Base-by-base conservation (phyloP, 129 eudicot species). In the Arctium lappa region DNA sequence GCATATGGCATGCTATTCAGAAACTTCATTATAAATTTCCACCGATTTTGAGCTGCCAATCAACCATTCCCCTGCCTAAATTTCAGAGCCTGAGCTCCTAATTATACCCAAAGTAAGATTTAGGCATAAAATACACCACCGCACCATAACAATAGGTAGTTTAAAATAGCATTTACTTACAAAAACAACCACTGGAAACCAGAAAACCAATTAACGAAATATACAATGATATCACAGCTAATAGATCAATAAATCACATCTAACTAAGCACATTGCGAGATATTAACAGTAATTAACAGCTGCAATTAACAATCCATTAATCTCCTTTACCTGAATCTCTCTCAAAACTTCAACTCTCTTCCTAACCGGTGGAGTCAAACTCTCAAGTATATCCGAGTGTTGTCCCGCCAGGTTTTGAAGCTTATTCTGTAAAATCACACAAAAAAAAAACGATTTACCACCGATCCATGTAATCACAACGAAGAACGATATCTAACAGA, bases 341-440 rank as follows among this genome's bases (percentile, higher is more conserved):
- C 90, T 83, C 27, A 94, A 68, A 72, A 75, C 89, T 82, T 94
- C 97, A 32, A 94, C 97, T 29, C 98, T 90, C 85, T 94, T 88
- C 84, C 98, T 63, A 18, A 94, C 97, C 1, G 73, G 48, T 2
- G 97, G 97, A 29, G 97, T 79, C 85, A 94, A 76, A 8, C 79
- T 80, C 84, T 90, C 97, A 2, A 94, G 84, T 8, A 94, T 83
- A 88, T 92, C 92, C 1, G 88, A 74, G 56, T 89, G 92, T 63
- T 92, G 50, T 6, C 95, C 97, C 69, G 97, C 92, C 81, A 94
- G 69, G 75, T 89, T 80, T 82, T 90, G 98, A 66, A 93, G 91
- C 86, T 93, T 91, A 74, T 84, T 62, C 98, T 93, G 83, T 76
- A 79, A 16, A 29, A 82, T 73, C 81, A 76, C 3, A 30, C 80